Conservation (phyloP, 768 basidiomycete genomes). For the Tricholoma furcatifolium region DNA sequence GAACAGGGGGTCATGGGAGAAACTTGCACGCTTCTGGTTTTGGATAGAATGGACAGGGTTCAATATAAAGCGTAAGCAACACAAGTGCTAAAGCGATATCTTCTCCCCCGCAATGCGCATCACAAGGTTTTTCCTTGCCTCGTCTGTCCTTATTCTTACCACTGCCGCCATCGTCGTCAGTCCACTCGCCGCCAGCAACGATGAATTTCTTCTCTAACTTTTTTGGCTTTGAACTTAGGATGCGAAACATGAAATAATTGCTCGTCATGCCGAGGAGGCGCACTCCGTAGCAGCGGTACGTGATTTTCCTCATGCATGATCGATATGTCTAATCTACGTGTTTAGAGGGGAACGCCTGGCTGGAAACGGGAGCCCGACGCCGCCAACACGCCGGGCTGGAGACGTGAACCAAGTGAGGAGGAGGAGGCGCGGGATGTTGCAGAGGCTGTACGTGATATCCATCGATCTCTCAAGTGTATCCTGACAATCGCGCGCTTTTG, state of each 20-base stretch:
- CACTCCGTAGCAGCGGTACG: not conserved
- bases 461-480: not conserved
- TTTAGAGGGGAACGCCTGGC: constrained; percentile 5
- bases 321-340: not conserved
- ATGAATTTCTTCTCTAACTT: constrained; percentile 1
- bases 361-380: constrained; percentile 21
- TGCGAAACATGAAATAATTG: constrained; percentile 9
- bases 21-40: constrained; percentile 23
- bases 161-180: constrained; percentile 26
- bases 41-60: constrained; percentile 15
- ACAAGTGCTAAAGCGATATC: constrained; percentile 11
- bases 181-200: not conserved
- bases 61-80: constrained; percentile 18
- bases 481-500: not conserved
- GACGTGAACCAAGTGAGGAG: constrained; percentile 12
- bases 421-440: constrained; percentile 10
- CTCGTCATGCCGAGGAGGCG: constrained; percentile 16
- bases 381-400: constrained; percentile 15
- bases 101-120: constrained; percentile 26
- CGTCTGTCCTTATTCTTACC: constrained; percentile 23
- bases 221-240: constrained; percentile 4
- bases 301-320: not conserved
- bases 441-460: constrained; percentile 16
- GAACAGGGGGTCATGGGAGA: constrained; percentile 16
- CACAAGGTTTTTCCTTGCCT: constrained; percentile 20